A percentile compares a stretch with the other conserved stretches of the same genome.
These are phyloP conservation scores for Rubus parviflorus DNA, from an alignment of 306 rosid genomes.

Conservation along the genomic window DNA sequence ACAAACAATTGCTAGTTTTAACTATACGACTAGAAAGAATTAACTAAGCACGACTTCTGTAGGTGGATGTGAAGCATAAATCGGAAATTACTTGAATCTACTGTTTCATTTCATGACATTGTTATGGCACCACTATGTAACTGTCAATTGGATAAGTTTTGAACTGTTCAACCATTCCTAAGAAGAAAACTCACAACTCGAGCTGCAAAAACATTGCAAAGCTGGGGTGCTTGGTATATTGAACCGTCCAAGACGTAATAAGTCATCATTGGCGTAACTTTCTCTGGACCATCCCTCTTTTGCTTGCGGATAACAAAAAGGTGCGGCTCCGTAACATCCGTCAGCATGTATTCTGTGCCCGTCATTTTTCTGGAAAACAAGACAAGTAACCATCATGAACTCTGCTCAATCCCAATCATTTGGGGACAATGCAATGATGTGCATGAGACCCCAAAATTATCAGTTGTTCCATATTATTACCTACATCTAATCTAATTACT, in stretches of 20 bases:
- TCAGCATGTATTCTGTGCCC: conserved; percentile 67
- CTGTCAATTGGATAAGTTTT: not conserved
- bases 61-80: not conserved
- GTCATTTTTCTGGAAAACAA: conserved; percentile 66
- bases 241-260: conserved; percentile 89
- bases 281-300: conserved; percentile 89
- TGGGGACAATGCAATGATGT: conserved; percentile 1
- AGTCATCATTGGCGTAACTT: conserved; percentile 79
- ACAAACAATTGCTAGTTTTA: not conserved
- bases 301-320: conserved; percentile 81
- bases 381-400: conserved; percentile 18
- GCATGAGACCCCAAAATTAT: no score
- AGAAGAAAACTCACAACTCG: conserved; percentile 54
- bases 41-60: conserved; percentile 10
- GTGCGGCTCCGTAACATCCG: conserved; percentile 84
- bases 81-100: not conserved
- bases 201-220: conserved; percentile 87
- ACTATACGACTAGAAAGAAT: not conserved
- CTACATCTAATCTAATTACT: not conserved
- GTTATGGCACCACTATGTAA: not conserved
- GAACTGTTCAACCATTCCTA: not conserved
- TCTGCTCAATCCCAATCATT: conserved; percentile 9
- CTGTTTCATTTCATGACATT: conserved; percentile 7
- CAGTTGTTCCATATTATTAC: not conserved
- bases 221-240: conserved; percentile 90